Base-by-base conservation (phyloP, 345 rosid species). In the Abelmoschus esculentus region DNA sequence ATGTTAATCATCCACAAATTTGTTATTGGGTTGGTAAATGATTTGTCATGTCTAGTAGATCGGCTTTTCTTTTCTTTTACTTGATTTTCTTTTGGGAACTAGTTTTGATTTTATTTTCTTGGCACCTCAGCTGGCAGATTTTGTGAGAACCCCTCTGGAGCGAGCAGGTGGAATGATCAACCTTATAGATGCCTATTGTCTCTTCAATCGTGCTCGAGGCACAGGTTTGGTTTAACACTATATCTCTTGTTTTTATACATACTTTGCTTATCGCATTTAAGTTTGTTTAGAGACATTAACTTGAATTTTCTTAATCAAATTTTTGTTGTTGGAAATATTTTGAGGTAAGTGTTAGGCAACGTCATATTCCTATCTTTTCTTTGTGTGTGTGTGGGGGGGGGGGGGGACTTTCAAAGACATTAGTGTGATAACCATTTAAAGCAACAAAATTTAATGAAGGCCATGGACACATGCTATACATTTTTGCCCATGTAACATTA, bases 161-260 rank as follows among this genome's bases (percentile, higher is more conserved):
- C 86, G 83, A 84, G 87, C 93, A 66, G 98, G 99, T 60, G 99
- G 99, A 42, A 87, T 95, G 98, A 90, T 95, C 75, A 91, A 87
- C 74, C 98, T 90, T 70, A 86, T 91, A 66, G 99, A 95, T 77
- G 80, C 89, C 61, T 91, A 90, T 77, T 95, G 96, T 81, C 93
- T 90, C 76, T 90, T 91, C 81, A 91, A 90, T 71, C 98, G 98
- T 64, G 99, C 98, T 67, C 87, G 97, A 32, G 98, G 99, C 73
- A 95, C 97, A 85, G 98, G 98, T 92, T 78, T 49, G 60, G 32
- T 46, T 28, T 73, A 31, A 38, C 54, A n/a, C 67, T 13, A 12
- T 9, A 13, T 32, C 26, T 38, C 31, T 63, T 52, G 44, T 47
- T 10, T 49, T 32, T 15, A 47, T 61, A 12, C 14, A 10, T 61